Base-by-base conservation (phyloP, 1,284 basidiomycete genomes). In the Cronartium quercuum region DNA sequence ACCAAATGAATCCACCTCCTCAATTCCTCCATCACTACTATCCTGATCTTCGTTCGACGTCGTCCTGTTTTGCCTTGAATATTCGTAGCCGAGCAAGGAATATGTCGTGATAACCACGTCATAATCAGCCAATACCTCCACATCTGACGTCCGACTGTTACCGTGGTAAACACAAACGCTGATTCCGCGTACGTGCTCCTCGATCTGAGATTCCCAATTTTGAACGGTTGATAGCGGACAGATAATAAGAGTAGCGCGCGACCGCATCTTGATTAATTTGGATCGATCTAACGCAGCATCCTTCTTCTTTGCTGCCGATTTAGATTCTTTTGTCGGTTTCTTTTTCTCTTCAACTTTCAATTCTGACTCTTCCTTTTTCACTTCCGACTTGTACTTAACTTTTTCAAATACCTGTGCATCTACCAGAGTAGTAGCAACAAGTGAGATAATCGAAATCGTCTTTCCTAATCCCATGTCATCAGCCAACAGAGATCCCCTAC, bases 171-270 rank as follows among this genome's bases (percentile, higher is more conserved):
- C 88, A 83, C 98, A 98, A 41, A 98, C 89, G 35, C 88, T 87
- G 4, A 95, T 83, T 44, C 68, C 57, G n/a, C 69, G 51, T 93
- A 78, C 82, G 82, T 99, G 96, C 81, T 98, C 94, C 76, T 89
- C 87, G 81, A 98, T 91, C 82, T 99, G 96, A 77, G 96, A 92
- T 83, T 98, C 95, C 96, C 96, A 99, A 80, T 98, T 98, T 62
- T 91, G 89, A 0, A 99, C 92, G 1, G 96, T 97, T 29, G 93
- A 95, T 69, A 99, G 85, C 7, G 96, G 96, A 79, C 96, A 98
- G 35, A 99, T 87, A 78, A 99, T 91, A n/a, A 99, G 83, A 0
- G 96, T 98, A 7, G 90, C 96, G 61, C 93, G 88, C 79, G 90
- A 92, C 78, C 89, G 78, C 40, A 77, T 69, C 65, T 78, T 78